Evolutionary conservation across 306 rosid species (phyloP), one percentile per base, ranked within the genome.

Genomic region (Ziziphus jujuba): DNA sequence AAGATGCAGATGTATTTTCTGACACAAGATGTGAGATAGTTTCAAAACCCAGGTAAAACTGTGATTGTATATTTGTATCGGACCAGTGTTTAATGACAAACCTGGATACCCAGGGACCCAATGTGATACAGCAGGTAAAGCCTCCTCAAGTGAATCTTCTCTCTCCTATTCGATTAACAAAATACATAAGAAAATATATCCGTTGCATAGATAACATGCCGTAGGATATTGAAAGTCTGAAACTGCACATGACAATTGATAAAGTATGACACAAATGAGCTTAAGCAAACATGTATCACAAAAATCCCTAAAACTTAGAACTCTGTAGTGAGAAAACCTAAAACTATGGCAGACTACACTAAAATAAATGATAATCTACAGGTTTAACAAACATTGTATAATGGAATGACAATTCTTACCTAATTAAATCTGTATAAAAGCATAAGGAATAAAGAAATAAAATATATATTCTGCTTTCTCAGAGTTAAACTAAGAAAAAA

Each of bases 21-120:
- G 71, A 65, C 61, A 67, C 61, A 73, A 55, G 70, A 72, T 33
- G 62, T 49, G 72, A 19, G 28, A 63, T 20, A 38, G 64, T 61
- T 65, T 52, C 69, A 63, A 63, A 59, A 63, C 54, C 58, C 53
- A 63, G 59, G 7, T 20, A 55, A 50, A 56, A 53, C 13, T 59
- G 17, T 51, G 19, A 35, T 31, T n/a, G 59, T 54, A 45, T 61
- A 33, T 69, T 45, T 14, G 66, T 40, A 50, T 52, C 28, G 8
- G 25, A 12, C 49, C 48, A 62, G 69, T 56, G 51, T 69, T 73
- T 38, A 66, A 66, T 57, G 75, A 75, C 72, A 79, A 61, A 92
- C 96, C 96, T 75, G 89, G 53, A 51, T 77, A 56, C 43, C 66
- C 87, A 33, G 85, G 76, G 7, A 63, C 58, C 95, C 84, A 86